phyloP scores from a whole-genome alignment of 2,329 filamentous ascomycete species.

The Diaporthe citri region DNA sequence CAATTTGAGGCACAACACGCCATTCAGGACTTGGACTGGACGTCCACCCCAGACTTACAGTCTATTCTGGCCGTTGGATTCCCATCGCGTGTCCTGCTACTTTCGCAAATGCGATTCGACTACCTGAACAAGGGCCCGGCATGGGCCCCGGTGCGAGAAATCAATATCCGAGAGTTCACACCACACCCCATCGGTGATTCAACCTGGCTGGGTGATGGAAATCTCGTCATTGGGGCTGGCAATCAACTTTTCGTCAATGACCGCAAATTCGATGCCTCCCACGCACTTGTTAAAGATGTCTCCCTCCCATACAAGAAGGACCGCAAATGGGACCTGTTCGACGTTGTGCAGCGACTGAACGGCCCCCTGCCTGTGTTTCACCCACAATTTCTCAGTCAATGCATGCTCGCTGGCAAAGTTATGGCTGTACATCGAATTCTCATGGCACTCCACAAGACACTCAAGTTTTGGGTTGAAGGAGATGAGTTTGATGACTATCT shows the following conservation, averaged over 20 bases:
- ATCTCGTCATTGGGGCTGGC: constrained; percentile 88
- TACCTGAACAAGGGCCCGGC: constrained; percentile 91
- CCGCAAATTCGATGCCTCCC: constrained; percentile 75
- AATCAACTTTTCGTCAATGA: constrained; percentile 92
- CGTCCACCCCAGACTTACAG: constrained; percentile 88
- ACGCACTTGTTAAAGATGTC: constrained; percentile 67
- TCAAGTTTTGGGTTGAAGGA: constrained; percentile 87
- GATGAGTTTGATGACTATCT: constrained; percentile 85
- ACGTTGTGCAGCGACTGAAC: constrained; percentile 86
- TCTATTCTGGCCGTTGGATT: constrained; percentile 94
- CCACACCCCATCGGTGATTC: constrained; percentile 94
- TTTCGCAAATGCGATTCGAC: constrained; percentile 91
- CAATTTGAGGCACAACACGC: constrained; percentile 78
- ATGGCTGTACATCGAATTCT: constrained; percentile 79
- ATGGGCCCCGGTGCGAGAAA: constrained; percentile 87
- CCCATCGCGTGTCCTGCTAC: constrained; percentile 83
- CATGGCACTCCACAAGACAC: constrained; percentile 76
- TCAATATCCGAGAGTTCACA: constrained; percentile 83
- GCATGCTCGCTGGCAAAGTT: constrained; percentile 84
- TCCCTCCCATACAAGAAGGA: constrained; percentile 62
- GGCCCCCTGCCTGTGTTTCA: constrained; percentile 91
- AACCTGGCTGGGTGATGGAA: constrained; percentile 88
- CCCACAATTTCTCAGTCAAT: constrained; percentile 89
- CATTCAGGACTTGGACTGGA: constrained; percentile 93
- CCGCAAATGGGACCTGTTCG: constrained; percentile 78